Evolutionary conservation across 495 filamentous ascomycete genomes (phyloP), one percentile per base, ranked within the genome.

Genomic region (Annulohypoxylon stygium): DNA sequence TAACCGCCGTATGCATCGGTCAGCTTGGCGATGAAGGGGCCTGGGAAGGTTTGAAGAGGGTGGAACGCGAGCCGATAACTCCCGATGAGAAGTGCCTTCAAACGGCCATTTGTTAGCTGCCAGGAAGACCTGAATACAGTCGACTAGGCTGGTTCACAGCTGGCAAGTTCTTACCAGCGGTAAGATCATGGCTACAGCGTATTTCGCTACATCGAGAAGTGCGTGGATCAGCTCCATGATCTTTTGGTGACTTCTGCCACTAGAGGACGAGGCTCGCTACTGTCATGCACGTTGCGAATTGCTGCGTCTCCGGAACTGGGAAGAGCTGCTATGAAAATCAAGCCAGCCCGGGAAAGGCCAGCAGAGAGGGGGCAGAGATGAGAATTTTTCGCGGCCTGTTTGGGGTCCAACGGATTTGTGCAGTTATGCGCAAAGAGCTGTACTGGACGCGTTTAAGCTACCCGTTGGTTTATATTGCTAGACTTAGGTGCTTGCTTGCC

Each of bases 1-100:
- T 81, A 82, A 4, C 76, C 79, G 1, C 65, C 55, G 68, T 88
- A 86, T 59, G 81, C 83, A 69, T 83, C 80, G 12, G 88, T 86
- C 33, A 87, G 73, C 61, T 83, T 86, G 50, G 82, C 86, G 1
- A 88, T 75, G 36, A 86, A 76, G 0, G 89, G 89, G 0, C 89
- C 89, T 4, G 89, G 89, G 64, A 90, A 90, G 69, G 85, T 85
- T 14, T 86, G 81, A 2, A 90, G 77, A 7, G 88, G 89, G 74
- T 91, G 89, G 69, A 91, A 81, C 61, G 82, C 85, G 25, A 88
- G 54, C 1, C 81, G 77, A 78, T 89, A 89, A 33, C 14, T 57
- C 8, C 16, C 18, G 10, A 50, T 16, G 1, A 50, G 10, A 50
- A 50, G 16, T 10, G 20, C 47, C 47, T 23, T 39, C 36, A 9